Conservation (phyloP, 1,284 basidiomycete genomes). For the Rhodotorula mucilaginosa region DNA sequence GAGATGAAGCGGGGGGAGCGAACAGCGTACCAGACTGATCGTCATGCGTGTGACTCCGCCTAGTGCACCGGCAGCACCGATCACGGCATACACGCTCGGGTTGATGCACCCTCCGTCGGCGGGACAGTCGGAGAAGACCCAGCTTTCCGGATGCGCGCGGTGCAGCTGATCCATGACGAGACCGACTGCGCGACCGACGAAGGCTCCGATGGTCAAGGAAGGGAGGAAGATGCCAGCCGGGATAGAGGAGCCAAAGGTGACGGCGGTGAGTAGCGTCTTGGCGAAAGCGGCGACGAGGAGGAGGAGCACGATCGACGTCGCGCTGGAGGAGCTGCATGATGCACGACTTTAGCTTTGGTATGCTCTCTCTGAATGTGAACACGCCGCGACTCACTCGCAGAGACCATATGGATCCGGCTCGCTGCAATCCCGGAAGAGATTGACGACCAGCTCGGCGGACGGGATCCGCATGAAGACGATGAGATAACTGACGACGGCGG, state of each 20-base stretch:
- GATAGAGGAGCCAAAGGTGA: conserved; percentile 91
- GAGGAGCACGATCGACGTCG: conserved; percentile 21
- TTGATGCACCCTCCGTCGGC: conserved; percentile 68
- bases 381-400: conserved; percentile 54
- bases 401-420: conserved; percentile 64
- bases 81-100: conserved; percentile 77
- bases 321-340: conserved; percentile 8
- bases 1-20: not conserved
- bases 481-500: conserved; percentile 75
- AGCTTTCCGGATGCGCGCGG: conserved; percentile 61
- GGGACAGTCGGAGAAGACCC: conserved; percentile 65
- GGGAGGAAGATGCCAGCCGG: conserved; percentile 98
- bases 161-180: conserved; percentile 78
- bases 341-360: too few relatives aligned
- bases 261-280: conserved; percentile 73
- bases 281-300: conserved; percentile 55
- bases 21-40: conserved; percentile 55
- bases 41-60: conserved; percentile 78
- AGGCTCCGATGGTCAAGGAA: conserved; percentile 90
- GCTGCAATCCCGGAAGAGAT: conserved; percentile 82
- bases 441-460: conserved; percentile 48
- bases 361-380: too few relatives aligned
- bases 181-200: conserved; percentile 86
- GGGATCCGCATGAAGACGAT: conserved; percentile 50
- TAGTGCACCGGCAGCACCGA: conserved; percentile 75